A percentile compares a stretch with the other conserved stretches of the same genome.
These are phyloP conservation scores for Dalbergia cochinchinensis DNA, from an alignment of 306 rosid species.

Conservation along the genomic window DNA sequence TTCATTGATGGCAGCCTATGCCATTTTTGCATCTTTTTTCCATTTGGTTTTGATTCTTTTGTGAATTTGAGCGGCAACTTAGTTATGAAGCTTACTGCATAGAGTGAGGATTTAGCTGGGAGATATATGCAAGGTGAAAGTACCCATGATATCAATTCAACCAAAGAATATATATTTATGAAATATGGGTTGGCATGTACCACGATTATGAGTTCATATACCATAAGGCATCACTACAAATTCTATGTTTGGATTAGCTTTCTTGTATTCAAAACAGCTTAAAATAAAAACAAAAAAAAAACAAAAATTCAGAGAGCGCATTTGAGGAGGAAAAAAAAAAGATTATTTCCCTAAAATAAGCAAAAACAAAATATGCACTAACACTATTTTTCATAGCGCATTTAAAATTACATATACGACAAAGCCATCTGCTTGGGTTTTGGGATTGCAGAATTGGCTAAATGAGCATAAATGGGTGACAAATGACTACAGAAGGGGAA, in stretches of 20 bases:
- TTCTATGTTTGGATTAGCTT: neutral
- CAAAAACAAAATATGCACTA: no score
- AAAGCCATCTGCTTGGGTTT: constrained; percentile 9
- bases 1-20: constrained; percentile 38
- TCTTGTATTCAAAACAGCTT: neutral
- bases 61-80: constrained; percentile 7
- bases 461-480: constrained; percentile 18
- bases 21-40: constrained; percentile 51
- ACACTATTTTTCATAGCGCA: neutral
- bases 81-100: constrained; percentile 19
- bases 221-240: neutral
- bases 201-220: constrained; percentile 10
- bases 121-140: constrained; percentile 17
- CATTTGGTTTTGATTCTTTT: constrained; percentile 44
- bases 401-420: neutral
- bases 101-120: constrained; percentile 22
- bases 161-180: neutral
- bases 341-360: neutral
- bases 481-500: neutral
- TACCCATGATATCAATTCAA: neutral
- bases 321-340: neutral
- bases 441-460: neutral
- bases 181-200: neutral
- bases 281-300: no score
- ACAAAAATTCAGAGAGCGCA: neutral